Base-by-base conservation (phyloP, 2,329 filamentous ascomycete species). In the Sphaceloma murrayae region DNA sequence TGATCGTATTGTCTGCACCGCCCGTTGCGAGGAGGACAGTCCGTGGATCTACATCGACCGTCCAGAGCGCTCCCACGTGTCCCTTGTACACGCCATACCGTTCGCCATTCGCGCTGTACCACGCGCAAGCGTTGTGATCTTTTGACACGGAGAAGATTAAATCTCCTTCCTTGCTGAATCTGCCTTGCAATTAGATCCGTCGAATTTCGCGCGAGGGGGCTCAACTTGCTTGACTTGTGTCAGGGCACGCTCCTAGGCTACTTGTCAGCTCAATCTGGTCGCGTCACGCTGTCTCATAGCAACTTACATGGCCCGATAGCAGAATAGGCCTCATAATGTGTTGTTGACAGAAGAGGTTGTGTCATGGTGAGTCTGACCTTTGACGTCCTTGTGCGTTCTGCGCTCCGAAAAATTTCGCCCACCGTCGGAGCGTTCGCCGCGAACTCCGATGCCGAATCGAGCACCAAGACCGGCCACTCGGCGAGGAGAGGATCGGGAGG, bases 1-100 rank as follows among this genome's bases (percentile, higher is more conserved):
- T 80, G 67, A 98, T 89, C 33, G 89, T 95, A 75, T 96, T 96
- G 72, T 98, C 91, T 67, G 91, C 91, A 57, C 88, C 91, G 58
- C 91, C 91, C 50, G 85, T 93, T 61, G 89, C 91, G 62, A 96
- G 81, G 61, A 98, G 78, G 58, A 84, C 85, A 52, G 82, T 85
- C 58, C 87, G 87, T 53, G 89, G 88, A 70, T 94, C 85, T 61
- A 94, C 82, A 63, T 98, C 91, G 67, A 98, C 84, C 51, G 91
- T 95, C 91, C 91, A 98, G 72, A 98, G 84, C 58, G 91, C 89
- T 69, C 91, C 91, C 67, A 93, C 83, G 70, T 98, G 91, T 65
- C 91, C 91, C 63, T 85, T 81, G 72, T 96, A 98, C 57, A 89
- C 91, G 60, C 91, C 91, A 59, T 96, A 77, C 59, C 91, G 84